Evolutionary conservation across 345 rosid species (phyloP).

Genomic region (Zanthoxylum bungeanum): DNA sequence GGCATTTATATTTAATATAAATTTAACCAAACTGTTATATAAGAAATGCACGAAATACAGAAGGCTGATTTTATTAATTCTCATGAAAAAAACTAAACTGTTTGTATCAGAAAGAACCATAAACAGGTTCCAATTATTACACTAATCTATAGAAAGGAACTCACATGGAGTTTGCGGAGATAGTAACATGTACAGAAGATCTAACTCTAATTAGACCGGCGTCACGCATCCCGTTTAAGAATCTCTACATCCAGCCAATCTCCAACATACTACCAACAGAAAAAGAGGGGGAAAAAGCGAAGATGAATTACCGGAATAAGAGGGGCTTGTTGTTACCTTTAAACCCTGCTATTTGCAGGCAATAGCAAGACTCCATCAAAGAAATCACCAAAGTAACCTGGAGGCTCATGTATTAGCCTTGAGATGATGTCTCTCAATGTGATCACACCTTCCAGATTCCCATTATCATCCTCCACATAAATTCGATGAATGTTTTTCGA

Average conservation of each 20-base stretch:
- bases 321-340: conserved; percentile 6
- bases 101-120: conserved; percentile 1
- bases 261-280: conserved; percentile 1
- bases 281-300: no score
- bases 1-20: no score
- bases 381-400: conserved; percentile 96
- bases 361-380: conserved; percentile 90
- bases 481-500: conserved; percentile 64
- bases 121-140: conserved; percentile 20
- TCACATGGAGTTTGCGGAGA: background rate
- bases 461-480: conserved; percentile 76
- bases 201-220: conserved; percentile 23
- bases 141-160: background rate
- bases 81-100: background rate
- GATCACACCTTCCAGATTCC: conserved; percentile 87
- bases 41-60: background rate
- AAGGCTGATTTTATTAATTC: background rate
- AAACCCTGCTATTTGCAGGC: conserved; percentile 75
- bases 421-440: conserved; percentile 89
- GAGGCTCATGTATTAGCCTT: conserved; percentile 91
- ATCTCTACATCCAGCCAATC: conserved; percentile 16
- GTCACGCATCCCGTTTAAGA: conserved; percentile 21
- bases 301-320: background rate
- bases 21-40: background rate
- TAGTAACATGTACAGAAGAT: conserved; percentile 20